Percentiles rank a stretch among this genome's conserved stretches.
These are phyloP conservation scores for Juglanconis sp. DNA, from an alignment of 2,329 filamentous ascomycete genomes.

Conservation along the genomic window DNA sequence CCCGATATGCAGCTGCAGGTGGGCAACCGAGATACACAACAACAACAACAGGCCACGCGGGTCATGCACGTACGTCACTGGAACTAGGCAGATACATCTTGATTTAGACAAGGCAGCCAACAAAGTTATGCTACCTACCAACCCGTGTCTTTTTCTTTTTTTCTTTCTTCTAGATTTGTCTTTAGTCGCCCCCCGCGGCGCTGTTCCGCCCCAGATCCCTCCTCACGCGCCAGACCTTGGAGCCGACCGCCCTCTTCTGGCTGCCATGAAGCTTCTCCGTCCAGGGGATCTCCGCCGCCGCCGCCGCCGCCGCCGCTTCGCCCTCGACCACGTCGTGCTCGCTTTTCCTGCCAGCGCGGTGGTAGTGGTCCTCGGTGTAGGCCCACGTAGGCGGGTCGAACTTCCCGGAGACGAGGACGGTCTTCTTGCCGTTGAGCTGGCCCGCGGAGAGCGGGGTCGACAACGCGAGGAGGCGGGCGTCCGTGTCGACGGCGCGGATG, in stretches of 20 bases:
- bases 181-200: conserved; percentile 1
- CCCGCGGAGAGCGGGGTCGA: conserved; percentile 56
- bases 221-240: conserved; percentile 61
- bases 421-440: conserved; percentile 39
- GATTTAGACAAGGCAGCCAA: too few species aligned
- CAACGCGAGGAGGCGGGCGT: conserved; percentile 55
- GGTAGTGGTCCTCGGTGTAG: conserved; percentile 61
- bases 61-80: background rate
- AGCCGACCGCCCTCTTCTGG: conserved; percentile 55
- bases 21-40: too few species aligned
- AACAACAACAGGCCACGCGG: too few species aligned
- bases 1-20: too few species aligned
- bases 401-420: conserved; percentile 66
- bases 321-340: conserved; percentile 29
- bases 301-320: conserved; percentile 20
- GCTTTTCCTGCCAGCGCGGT: conserved; percentile 25
- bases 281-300: conserved; percentile 48
- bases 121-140: too few species aligned
- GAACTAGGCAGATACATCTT: too few species aligned
- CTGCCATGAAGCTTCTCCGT: conserved; percentile 55
- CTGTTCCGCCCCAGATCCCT: conserved; percentile 52
- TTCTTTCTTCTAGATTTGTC: background rate
- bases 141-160: background rate
- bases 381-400: conserved; percentile 69
- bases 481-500: conserved; percentile 64